Base-by-base conservation (phyloP, 208 protist genomes). In the Porcisia deanei region DNA sequence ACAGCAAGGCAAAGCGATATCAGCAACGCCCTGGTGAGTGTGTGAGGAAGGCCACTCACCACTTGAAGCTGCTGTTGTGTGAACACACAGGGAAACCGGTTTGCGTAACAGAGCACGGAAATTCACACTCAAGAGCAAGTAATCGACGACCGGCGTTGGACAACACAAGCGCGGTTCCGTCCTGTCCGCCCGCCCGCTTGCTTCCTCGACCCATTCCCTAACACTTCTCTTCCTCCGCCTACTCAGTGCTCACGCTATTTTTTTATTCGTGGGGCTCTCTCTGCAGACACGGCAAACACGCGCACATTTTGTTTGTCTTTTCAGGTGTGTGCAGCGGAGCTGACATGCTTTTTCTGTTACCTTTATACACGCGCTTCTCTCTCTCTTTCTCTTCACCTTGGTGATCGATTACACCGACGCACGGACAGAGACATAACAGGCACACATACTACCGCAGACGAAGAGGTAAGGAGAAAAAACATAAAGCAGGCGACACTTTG, bases 41-140 rank as follows among this genome's bases (percentile, higher is more conserved):
- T 18, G 60, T 65, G 60, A 65, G 37, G 60, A 43, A 37, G 60
- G 37, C 60, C 60, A 65, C 60, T 65, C 60, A 65, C 60, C 60
- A 22, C 34, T 65, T 43, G 60, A 43, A 39, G 60, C 14, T 37
- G 43, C 18, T 43, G 60, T 65, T 43, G 60, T 37, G 60, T 18
- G 43, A 65, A n/a, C 37, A 65, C 60, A 1, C n/a, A n/a, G 34
- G n/a, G 6, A 65, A 65, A 22, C 14, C 37, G 22, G 60, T 22
- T 65, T 37, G 9, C 18, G n/a, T 65, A 65, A 14, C 8, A n/a
- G 34, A 22, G 37, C 16, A 22, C 60, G 43, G 16, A 45, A 37
- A 37, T 5, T 25, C 14, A 14, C 6, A 37, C 60, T 4, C 6
- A 43, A n/a, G 34, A 45, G 30, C 18, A 37, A 39, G 60, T 5